These are phyloP conservation scores for Hyphopichia khmerensis DNA, from an alignment of 1,139 yeast species.

Conservation along the genomic window DNA sequence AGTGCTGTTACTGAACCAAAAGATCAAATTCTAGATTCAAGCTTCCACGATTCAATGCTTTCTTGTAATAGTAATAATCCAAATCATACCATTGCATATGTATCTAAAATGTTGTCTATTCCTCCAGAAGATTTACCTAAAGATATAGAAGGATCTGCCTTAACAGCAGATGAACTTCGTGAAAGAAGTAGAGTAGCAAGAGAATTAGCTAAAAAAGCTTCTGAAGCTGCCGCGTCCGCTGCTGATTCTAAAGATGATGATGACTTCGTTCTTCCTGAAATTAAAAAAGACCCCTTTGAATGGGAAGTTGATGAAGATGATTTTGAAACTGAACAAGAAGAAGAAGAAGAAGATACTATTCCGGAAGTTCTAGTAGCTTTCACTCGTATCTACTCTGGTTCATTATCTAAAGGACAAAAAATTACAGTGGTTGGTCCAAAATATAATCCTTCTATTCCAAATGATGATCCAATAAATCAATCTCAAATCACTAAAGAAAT, in stretches of 20 bases:
- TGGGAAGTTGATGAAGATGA: conserved; percentile 47
- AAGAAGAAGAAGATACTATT: conserved; percentile 36
- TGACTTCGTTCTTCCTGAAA: conserved; percentile 30
- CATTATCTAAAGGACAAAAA: conserved; percentile 70
- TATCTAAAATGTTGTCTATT: conserved; percentile 84
- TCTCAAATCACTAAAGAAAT: conserved; percentile 47
- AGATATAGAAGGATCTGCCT: conserved; percentile 31
- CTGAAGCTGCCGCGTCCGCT: conserved; percentile 52
- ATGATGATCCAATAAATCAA: conserved; percentile 35
- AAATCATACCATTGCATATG: conserved; percentile 75
- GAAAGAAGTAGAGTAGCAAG: conserved; percentile 71
- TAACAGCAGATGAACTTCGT: conserved; percentile 58
- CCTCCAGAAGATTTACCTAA: conserved; percentile 79
- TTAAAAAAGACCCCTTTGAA: conserved; percentile 39
- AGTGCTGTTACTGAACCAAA: conserved; percentile 48
- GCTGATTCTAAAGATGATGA: conserved; percentile 23
- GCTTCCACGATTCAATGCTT: conserved; percentile 55
- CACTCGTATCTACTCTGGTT: conserved; percentile 86
- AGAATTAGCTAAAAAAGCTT: conserved; percentile 65
- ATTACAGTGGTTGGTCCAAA: conserved; percentile 82
- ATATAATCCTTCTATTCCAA: conserved; percentile 70
- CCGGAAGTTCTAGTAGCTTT: conserved; percentile 79
- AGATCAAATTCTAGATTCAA: conserved; percentile 40
- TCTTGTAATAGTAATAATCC: conserved; percentile 54
- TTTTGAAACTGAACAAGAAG: conserved; percentile 39